Base-by-base conservation (phyloP, 106 monocot species). In the Apostasia shenzhenica region DNA sequence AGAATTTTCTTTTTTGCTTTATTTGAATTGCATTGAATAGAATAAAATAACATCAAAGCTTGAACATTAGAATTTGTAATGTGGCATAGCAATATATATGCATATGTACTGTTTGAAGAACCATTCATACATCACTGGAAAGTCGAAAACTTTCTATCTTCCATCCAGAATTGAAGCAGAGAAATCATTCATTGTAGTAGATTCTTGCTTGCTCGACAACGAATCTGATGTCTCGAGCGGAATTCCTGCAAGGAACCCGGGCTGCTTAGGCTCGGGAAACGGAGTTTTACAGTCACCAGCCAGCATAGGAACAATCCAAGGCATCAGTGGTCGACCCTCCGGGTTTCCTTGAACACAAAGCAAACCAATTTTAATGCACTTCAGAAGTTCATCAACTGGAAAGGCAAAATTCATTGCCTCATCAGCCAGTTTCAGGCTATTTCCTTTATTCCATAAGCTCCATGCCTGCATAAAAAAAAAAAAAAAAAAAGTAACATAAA, bases 371-470 rank as follows among this genome's bases (percentile, higher is more conserved):
- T 60, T 59, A 9, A 67, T 67, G 41, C 66, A 75, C 54, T 45
- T 75, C 41, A 80, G 2, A 1, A 59, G 58, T 54, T 75, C 80
- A 10, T 55, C 41, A 7, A 1, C 14, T 14, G 55, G 14, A 37
- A 13, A 57, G 41, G 6, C 3, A 57, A 56, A 12, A 13, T 14
- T 53, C n/a, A 78, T 59, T 9, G 70, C 9, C 39, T 73, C 70
- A 70, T 82, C 73, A n/a, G 70, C 74, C 13, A 78, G 56, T 1
- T 78, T 57, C 57, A 78, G 59, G 50, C 66, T n/a, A 5, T 48
- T 74, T 1, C 70, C 78, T 57, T 78, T 74, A 1, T 67, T 78
- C 82, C 78, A 78, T 74, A 78, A 70, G 38, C 69, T 82, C 78
- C 82, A 82, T 62, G 74, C 74, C 81, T 81, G 43, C 41, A 41